Evolutionary conservation across 371 early-diverging fungal species (phyloP).

Genomic region (Mortierella sp.): DNA sequence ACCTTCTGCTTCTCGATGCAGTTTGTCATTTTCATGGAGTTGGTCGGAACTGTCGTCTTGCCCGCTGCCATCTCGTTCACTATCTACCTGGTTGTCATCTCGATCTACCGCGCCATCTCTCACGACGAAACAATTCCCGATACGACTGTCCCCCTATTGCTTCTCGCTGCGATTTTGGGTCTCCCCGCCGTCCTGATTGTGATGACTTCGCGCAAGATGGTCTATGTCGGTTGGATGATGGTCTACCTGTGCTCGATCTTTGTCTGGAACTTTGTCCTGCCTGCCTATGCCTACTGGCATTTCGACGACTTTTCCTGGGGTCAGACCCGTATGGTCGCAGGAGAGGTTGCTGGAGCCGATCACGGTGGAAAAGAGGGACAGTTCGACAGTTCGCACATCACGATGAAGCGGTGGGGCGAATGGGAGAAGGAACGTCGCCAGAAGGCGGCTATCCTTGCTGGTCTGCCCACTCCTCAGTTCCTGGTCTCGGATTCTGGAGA

Average conservation of each 20-base stretch:
- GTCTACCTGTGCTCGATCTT: slow-evolving; percentile 95
- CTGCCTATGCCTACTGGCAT: slow-evolving; percentile 99
- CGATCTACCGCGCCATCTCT: slow-evolving; percentile 69
- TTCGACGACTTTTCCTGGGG: slow-evolving; percentile 99
- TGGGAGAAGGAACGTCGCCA: slow-evolving; percentile 63
- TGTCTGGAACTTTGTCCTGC: slow-evolving; percentile 98
- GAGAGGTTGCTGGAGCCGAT: slow-evolving; percentile 64
- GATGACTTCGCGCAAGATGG: slow-evolving; percentile 90
- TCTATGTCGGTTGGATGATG: slow-evolving; percentile 97
- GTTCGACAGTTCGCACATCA: slow-evolving; percentile 74
- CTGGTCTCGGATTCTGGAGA: slow-evolving; percentile 55
- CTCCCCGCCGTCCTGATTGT: slow-evolving; percentile 95
- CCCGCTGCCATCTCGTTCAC: slow-evolving; percentile 98
- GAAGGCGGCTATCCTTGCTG: slow-evolving; percentile 46
- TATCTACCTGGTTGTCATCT: slow-evolving; percentile 82
- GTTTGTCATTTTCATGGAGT: slow-evolving; percentile 98
- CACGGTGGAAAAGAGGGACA: slow-evolving; percentile 75
- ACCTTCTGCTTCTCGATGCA: slow-evolving; percentile 99
- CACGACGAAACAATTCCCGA: slow-evolving; percentile 58
- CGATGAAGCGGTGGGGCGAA: slow-evolving; percentile 82
- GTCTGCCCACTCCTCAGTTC: slow-evolving; percentile 54
- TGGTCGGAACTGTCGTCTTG: slow-evolving; percentile 97
- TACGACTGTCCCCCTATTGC: slow-evolving; percentile 80
- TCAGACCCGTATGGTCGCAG: slow-evolving; percentile 92
- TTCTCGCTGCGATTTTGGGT: slow-evolving; percentile 89